Conservation (phyloP, 108 stramenopile species). For the Seminavis robusta region DNA sequence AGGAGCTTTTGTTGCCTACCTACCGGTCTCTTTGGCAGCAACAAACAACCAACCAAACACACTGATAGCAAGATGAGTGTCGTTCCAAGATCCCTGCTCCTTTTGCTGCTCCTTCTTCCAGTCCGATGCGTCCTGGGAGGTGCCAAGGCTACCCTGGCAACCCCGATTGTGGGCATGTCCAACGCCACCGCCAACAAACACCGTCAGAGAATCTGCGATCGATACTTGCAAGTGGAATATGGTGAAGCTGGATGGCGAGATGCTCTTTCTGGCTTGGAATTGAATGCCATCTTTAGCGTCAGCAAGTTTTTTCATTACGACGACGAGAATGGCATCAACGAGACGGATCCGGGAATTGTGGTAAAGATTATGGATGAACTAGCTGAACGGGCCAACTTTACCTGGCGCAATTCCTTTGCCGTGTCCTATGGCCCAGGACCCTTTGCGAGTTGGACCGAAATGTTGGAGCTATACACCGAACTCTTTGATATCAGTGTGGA, state of each 20-base stretch:
- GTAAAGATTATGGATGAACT: conserved; percentile 26
- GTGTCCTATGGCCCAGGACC: not conserved
- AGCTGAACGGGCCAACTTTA: conserved; percentile 23
- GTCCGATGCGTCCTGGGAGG: no score
- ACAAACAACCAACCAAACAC: no score
- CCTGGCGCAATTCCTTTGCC: conserved; percentile 28
- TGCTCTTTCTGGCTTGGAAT: not conserved
- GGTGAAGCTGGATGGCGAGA: conserved; percentile 3
- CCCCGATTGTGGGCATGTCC: no score
- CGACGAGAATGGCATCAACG: not conserved
- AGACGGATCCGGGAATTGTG: conserved; percentile 18
- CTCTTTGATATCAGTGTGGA: conserved; percentile 19
- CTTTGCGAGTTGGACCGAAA: conserved; percentile 5
- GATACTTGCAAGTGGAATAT: not conserved
- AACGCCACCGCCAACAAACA: no score
- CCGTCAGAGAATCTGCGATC: conserved; percentile 2
- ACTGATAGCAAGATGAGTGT: no score
- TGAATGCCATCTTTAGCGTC: not conserved
- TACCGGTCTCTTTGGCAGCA: no score
- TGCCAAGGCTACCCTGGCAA: no score
- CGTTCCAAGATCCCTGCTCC: no score
- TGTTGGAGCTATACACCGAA: conserved; percentile 11
- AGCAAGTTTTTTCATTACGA: not conserved
- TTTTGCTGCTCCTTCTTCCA: no score
- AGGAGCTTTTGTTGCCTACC: no score